Evolutionary conservation across 257 asterid species (phyloP).

Genomic region (Solanum neorickii): DNA sequence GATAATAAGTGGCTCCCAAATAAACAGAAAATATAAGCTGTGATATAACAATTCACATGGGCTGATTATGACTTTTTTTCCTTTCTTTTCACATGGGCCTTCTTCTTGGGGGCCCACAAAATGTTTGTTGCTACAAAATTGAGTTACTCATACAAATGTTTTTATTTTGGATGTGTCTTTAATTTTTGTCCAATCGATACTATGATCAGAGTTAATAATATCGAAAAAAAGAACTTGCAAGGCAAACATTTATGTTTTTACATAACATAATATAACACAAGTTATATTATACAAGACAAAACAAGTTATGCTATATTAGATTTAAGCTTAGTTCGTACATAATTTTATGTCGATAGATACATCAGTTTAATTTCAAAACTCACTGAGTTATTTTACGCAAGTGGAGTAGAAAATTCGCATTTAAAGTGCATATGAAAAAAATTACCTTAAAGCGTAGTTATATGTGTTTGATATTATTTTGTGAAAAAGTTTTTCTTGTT

Average conservation of each 20-base stretch:
- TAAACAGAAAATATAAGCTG: background rate
- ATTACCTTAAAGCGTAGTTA: background rate
- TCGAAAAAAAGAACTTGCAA: background rate
- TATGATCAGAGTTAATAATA: no score
- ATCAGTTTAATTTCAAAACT: no score
- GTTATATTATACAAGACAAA: background rate
- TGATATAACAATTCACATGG: background rate
- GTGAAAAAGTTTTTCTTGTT: no score
- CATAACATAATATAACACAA: no score
- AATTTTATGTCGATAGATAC: no score
- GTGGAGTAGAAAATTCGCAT: background rate
- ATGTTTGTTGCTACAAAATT: background rate
- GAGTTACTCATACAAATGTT: background rate
- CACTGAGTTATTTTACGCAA: no score
- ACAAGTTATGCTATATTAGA: no score
- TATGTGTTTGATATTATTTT: no score
- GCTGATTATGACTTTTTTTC: background rate
- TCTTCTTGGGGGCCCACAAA: background rate
- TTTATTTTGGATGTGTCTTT: accelerated
- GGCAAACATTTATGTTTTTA: background rate
- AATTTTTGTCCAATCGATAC: background rate
- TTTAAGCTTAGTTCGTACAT: no score
- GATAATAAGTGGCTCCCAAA: background rate
- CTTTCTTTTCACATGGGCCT: background rate
- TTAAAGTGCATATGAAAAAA: background rate